These are phyloP conservation scores for Penicillium waksmanii DNA, from an alignment of 495 filamentous ascomycete species.

Conservation along the genomic window DNA sequence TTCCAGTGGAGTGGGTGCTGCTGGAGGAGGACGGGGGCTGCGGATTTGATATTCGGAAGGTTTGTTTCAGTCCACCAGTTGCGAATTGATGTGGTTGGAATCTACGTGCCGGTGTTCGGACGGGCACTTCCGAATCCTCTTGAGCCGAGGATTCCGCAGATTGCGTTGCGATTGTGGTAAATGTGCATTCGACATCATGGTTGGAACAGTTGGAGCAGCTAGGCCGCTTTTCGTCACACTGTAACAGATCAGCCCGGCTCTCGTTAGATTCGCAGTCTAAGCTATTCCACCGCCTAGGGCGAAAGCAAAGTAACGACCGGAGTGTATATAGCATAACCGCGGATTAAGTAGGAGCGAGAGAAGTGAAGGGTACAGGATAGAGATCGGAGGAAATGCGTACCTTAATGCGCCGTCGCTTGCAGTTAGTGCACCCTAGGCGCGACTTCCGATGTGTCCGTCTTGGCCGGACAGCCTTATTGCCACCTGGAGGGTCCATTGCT, in stretches of 20 bases:
- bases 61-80: slow-evolving; percentile 12
- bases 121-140: neutral
- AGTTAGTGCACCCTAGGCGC: slow-evolving; percentile 35
- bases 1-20: slow-evolving; percentile 8
- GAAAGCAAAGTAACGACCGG: slow-evolving; percentile 5
- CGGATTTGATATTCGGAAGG: slow-evolving; percentile 13
- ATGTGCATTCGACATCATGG: slow-evolving; percentile 35
- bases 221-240: slow-evolving; percentile 46
- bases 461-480: slow-evolving; percentile 12
- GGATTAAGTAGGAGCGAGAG: neutral
- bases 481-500: slow-evolving; percentile 12
- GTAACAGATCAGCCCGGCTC: slow-evolving; percentile 9
- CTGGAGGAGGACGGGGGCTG: neutral
- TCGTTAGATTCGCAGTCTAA: neutral
- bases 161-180: slow-evolving; percentile 7
- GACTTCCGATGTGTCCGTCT: slow-evolving; percentile 41
- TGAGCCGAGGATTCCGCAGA: slow-evolving; percentile 10
- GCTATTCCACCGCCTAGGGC: neutral
- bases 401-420: slow-evolving; percentile 43
- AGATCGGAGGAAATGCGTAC: slow-evolving; percentile 18
- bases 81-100: slow-evolving; percentile 33
- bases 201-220: slow-evolving; percentile 35
- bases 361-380: neutral
- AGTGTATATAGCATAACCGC: slow-evolving; percentile 10
- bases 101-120: slow-evolving; percentile 8